Conservation (phyloP, 306 rosid genomes). For the Acacia acuminata region DNA sequence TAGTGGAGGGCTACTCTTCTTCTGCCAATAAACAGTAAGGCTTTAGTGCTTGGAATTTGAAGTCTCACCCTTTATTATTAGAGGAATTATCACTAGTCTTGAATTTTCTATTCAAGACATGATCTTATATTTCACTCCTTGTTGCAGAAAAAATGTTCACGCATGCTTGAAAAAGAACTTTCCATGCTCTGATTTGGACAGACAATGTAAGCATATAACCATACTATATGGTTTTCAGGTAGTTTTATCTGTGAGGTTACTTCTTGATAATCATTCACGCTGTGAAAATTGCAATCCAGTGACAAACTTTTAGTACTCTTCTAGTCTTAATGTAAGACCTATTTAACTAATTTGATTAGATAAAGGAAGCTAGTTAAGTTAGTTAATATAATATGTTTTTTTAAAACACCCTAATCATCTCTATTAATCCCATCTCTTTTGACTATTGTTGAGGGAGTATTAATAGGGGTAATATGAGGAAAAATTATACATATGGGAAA, state of each 20-base stretch:
- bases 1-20: slow-evolving; percentile 80
- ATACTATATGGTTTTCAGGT: neutral
- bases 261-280: slow-evolving; percentile 4
- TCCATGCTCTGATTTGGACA: slow-evolving; percentile 54
- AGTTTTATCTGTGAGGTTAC: neutral
- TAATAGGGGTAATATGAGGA: no score
- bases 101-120: slow-evolving; percentile 1
- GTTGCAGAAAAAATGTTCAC: slow-evolving; percentile 52
- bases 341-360: no score
- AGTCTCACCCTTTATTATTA: slow-evolving; percentile 9
- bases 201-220: slow-evolving; percentile 47
- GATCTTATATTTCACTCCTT: slow-evolving; percentile 18
- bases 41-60: slow-evolving; percentile 25
- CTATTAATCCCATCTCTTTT: no score
- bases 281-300: neutral
- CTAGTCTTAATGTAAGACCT: no score
- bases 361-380: no score
- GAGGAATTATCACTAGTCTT: slow-evolving; percentile 6
- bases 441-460: no score
- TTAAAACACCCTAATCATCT: no score
- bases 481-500: no score
- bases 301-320: neutral
- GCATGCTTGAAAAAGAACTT: slow-evolving; percentile 72
- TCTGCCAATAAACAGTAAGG: slow-evolving; percentile 62
- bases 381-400: no score